Base-by-base conservation (phyloP, 257 asterid genomes). In the Verbena officinalis region DNA sequence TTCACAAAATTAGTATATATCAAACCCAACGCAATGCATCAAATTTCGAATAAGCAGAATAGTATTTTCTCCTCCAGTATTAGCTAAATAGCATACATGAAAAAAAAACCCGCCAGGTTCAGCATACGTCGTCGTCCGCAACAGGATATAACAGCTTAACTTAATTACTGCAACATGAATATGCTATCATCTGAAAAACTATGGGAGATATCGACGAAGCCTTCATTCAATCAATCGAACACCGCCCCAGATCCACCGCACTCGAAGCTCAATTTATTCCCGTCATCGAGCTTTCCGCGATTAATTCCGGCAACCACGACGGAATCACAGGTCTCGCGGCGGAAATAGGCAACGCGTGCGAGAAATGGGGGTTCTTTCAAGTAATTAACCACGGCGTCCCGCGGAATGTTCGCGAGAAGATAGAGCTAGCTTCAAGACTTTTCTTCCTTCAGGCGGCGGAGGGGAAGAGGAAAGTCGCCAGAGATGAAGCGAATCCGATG, bases 341-440 rank as follows among this genome's bases (percentile, higher is more conserved):
- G 0, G 73, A 80, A 46, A 53, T 82, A 16, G 75, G 78, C 14
- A 74, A 68, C 33, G 88, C 88, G 16, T 74, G 83, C 55, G 55
- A 65, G 65, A 61, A 78, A 0, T 84, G 63, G 84, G 87, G 90
- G 77, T 1, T 84, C 68, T 81, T 84, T 65, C 90, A 84, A 67
- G 83, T 81, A 61, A 77, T 81, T 31, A 74, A 78, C 56, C 90
- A 81, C 15, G 85, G 87, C 46, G 85, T 81, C 38, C 75, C 85
- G 13, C 42, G 49, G 6, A 73, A 75, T 30, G 2, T 51, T 66
- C 78, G 78, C 0, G 55, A 48, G 17, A 63, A 24, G 31, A 38
- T 68, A 4, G 75, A 62, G 9, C 49, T 7, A 4, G 72, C 68
- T 8, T 56, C 80, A 17, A 65, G 73, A 65, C 48, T 27, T 9